Conservation (phyloP, 2,329 filamentous ascomycete species). For the Lachnellula suecica region DNA sequence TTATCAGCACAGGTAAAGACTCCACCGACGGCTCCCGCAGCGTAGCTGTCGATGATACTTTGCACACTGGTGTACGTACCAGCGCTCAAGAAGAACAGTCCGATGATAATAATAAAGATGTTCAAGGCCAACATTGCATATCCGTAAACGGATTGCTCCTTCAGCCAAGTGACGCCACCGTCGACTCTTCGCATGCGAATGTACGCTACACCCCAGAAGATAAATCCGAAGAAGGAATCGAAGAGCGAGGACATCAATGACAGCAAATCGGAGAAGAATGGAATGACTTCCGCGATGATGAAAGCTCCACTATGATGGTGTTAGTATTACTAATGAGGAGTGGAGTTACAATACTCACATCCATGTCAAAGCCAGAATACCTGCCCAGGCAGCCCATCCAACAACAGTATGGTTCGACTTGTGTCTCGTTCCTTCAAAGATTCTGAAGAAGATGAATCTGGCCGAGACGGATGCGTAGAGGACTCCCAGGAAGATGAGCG, state of each 20-base stretch:
- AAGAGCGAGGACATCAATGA: slow-evolving; percentile 84
- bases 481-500: slow-evolving; percentile 87
- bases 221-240: slow-evolving; percentile 92
- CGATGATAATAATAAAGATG: slow-evolving; percentile 68
- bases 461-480: slow-evolving; percentile 88
- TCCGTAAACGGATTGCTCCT: slow-evolving; percentile 34
- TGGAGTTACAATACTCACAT: slow-evolving; percentile 54
- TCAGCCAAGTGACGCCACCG: slow-evolving; percentile 44
- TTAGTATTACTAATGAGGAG: neutral
- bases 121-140: slow-evolving; percentile 65
- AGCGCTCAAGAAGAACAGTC: slow-evolving; percentile 76
- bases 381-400: slow-evolving; percentile 78
- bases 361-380: slow-evolving; percentile 75
- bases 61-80: slow-evolving; percentile 81
- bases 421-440: slow-evolving; percentile 79
- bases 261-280: slow-evolving; percentile 77
- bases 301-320: slow-evolving; percentile 53
- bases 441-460: slow-evolving; percentile 87
- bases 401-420: slow-evolving; percentile 77
- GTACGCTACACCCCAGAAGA: slow-evolving; percentile 87
- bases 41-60: slow-evolving; percentile 73
- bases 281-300: slow-evolving; percentile 88
- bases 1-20: slow-evolving; percentile 75
- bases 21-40: slow-evolving; percentile 60
- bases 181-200: slow-evolving; percentile 72